Evolutionary conservation across 805 yeast genomes (phyloP), one percentile per base, ranked within the genome.

Genomic region (Schwanniomyces polymorphus): DNA sequence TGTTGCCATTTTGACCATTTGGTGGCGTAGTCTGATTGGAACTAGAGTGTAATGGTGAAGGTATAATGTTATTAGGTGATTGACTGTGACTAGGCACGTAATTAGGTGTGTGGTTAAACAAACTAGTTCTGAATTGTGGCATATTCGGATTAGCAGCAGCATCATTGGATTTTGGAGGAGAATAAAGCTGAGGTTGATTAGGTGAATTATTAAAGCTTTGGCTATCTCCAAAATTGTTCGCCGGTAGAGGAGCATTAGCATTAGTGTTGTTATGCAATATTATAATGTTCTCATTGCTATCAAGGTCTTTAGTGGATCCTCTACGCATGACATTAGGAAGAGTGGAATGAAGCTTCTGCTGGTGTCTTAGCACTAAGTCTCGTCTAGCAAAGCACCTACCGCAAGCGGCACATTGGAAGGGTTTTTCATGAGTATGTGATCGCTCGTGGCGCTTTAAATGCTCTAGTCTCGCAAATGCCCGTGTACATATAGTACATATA

Each of bases 311-410:
- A 43, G 53, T 38, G 43, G 58, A 55, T 28, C 61, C 66, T 48
- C 75, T 63, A 45, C 77, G 61, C 56, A 58, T 56, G 25, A 61
- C 54, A 58, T 68, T 63, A 10, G 78, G 84, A 54, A 64, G 72
- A 41, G 64, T 75, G 41, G 86, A 68, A 59, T 94, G 99, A 29
- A 94, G 79, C 62, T 94, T 94, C 68, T 91, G 97, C 70, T 90
- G 97, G 72, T 94, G 99, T 50, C 99, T 79, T 45, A 94, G 76
- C 26, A 94, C 90, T 61, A 87, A 75, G 63, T 87, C 92, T 47
- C 97, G 73, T 47, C 99, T 75, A 4, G 98, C 97, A 71, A 94
- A 92, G 61, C 97, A 88, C 42, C 98, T 82, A 28, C 96, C 97
- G 67, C 98, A 92, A 7, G 91, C 91, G 2, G 96, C 95, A 69